A percentile compares a stretch with the other conserved stretches of the same genome.
phyloP scores from a whole-genome alignment of 2,329 filamentous ascomycete genomes.

The Diaporthe humulicola region DNA sequence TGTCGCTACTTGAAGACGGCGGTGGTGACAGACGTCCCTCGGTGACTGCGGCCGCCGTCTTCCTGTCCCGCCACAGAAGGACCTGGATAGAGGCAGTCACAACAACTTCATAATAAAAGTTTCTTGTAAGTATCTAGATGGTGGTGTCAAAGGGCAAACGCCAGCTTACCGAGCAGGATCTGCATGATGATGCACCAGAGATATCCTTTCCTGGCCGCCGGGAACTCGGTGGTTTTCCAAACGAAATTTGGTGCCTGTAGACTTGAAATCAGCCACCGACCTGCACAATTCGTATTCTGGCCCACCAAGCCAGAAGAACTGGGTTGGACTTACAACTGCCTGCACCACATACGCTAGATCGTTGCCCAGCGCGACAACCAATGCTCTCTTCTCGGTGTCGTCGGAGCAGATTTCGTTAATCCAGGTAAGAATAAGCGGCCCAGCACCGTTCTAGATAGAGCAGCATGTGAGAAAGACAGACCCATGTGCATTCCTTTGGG shows the following conservation, averaged over 20 bases:
- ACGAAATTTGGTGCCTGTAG: slow-evolving; percentile 54
- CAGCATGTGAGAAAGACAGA: neutral
- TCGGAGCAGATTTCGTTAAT: slow-evolving; percentile 51
- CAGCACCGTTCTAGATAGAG: slow-evolving; percentile 47
- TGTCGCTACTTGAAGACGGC: neutral
- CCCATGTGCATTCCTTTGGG: neutral
- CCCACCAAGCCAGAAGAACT: neutral
- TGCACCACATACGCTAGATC: slow-evolving; percentile 51
- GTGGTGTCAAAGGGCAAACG: neutral
- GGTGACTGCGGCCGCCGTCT: neutral
- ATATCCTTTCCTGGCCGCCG: slow-evolving; percentile 53
- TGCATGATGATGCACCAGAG: slow-evolving; percentile 52
- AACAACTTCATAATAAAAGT: slow-evolving; percentile 40
- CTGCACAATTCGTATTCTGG: neutral
- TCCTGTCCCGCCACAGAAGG: slow-evolving; percentile 47
- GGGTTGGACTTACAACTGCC: slow-evolving; percentile 45
- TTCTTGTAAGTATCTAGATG: neutral
- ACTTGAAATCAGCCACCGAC: neutral
- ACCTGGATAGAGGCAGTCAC: slow-evolving; percentile 48
- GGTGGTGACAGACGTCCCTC: neutral
- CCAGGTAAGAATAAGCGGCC: slow-evolving; percentile 54
- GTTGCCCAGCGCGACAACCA: slow-evolving; percentile 49
- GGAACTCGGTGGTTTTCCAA: slow-evolving; percentile 57
- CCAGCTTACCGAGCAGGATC: slow-evolving; percentile 49
- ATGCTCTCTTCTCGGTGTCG: slow-evolving; percentile 48